These are phyloP conservation scores for Asclepias syriaca DNA, from an alignment of 257 asterid genomes.

Conservation along the genomic window DNA sequence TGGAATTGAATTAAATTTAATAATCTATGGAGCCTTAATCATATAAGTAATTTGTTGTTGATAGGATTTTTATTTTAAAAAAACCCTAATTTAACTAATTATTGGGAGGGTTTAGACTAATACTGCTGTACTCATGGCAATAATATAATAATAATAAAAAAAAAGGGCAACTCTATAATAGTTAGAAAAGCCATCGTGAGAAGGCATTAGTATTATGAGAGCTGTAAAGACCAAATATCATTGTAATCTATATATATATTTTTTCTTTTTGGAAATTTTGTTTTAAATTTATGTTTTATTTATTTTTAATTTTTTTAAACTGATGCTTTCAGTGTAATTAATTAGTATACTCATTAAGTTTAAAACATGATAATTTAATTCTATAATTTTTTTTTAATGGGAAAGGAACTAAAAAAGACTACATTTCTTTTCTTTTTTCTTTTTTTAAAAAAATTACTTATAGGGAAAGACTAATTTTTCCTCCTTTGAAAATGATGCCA, in stretches of 20 bases:
- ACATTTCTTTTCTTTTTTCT: too few species aligned
- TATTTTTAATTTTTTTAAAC: too few species aligned
- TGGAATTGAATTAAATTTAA: not conserved
- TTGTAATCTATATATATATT: not conserved
- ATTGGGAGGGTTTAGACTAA: slow-evolving; percentile 6
- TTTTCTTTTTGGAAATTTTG: too few species aligned
- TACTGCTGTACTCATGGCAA: not conserved
- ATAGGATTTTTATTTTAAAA: not conserved
- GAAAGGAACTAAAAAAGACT: not conserved
- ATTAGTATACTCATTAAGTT: too few species aligned
- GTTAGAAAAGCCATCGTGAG: slow-evolving; percentile 14
- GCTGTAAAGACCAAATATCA: not conserved
- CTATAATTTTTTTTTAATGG: too few species aligned
- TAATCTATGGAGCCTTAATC: too few species aligned
- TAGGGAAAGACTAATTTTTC: too few species aligned
- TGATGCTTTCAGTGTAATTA: too few species aligned
- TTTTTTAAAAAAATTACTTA: too few species aligned
- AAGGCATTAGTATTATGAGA: not conserved
- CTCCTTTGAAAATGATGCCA: not conserved
- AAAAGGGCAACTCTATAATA: slow-evolving; percentile 3
- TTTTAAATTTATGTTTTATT: too few species aligned
- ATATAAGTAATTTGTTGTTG: not conserved
- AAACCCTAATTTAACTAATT: not conserved
- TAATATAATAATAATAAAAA: not conserved
- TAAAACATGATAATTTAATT: too few species aligned